Evolutionary conservation across 2,329 filamentous ascomycete genomes (phyloP).

Genomic region (Geosmithia putterillii): DNA sequence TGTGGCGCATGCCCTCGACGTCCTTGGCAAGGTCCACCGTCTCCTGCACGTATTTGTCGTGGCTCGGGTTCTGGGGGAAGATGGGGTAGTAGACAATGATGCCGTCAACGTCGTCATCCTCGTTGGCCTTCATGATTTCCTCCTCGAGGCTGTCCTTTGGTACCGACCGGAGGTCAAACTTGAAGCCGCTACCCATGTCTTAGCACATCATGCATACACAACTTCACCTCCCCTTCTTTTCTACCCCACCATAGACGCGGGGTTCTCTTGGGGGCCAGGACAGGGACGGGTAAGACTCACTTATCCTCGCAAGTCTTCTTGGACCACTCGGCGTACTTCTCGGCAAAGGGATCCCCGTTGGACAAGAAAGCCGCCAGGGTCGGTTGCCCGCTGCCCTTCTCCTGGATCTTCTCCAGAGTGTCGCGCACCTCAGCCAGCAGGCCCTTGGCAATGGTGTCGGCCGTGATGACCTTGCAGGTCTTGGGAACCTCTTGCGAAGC

Average conservation of each 20-base stretch:
- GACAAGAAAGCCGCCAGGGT: conserved; percentile 84
- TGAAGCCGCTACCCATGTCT: conserved; percentile 56
- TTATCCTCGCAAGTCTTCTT: conserved; percentile 93
- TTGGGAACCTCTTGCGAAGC: conserved; percentile 27
- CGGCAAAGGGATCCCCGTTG: conserved; percentile 79
- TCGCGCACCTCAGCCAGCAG: conserved; percentile 68
- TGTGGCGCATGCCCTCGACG: conserved; percentile 87
- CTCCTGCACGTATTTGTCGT: conserved; percentile 94
- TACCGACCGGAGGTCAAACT: conserved; percentile 73
- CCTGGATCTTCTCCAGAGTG: conserved; percentile 59
- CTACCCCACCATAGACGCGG: not conserved
- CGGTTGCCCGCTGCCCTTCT: conserved; percentile 42
- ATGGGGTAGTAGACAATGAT: conserved; percentile 99
- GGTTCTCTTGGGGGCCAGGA: not conserved
- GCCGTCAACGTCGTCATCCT: conserved; percentile 63
- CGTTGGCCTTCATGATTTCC: conserved; percentile 73
- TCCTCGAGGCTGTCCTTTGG: conserved; percentile 86
- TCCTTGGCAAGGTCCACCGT: conserved; percentile 85
- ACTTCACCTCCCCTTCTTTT: not conserved
- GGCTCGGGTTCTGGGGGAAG: conserved; percentile 64
- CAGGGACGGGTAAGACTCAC: no score
- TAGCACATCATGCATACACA: no score
- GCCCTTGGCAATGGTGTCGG: conserved; percentile 73
- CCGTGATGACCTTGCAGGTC: conserved; percentile 88
- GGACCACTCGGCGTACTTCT: conserved; percentile 94